phyloP scores from a whole-genome alignment of 2,329 filamentous ascomycete species.

The Cercospora janseana region DNA sequence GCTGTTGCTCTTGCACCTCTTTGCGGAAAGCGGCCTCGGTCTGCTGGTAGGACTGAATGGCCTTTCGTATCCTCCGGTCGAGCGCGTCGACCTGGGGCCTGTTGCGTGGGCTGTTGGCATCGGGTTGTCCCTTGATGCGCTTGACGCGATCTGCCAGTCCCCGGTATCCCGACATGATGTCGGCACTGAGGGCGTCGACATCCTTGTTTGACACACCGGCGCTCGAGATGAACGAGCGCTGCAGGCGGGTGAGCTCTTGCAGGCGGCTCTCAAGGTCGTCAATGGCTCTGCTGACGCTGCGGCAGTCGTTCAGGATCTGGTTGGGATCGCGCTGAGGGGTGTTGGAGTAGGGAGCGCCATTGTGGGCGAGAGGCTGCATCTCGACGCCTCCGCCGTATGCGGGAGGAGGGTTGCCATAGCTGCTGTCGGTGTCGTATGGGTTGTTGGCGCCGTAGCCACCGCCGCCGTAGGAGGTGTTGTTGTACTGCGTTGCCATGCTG shows the following conservation, averaged over 20 bases:
- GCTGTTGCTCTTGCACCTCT: constrained; percentile 77
- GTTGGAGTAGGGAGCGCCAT: constrained; percentile 28
- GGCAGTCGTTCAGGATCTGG: constrained; percentile 79
- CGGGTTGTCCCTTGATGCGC: constrained; percentile 74
- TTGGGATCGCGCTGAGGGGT: constrained; percentile 59
- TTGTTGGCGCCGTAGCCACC: constrained; percentile 56
- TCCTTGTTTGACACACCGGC: constrained; percentile 62
- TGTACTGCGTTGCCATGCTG: constrained; percentile 27
- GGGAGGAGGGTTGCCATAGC: constrained; percentile 31
- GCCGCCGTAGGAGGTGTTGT: constrained; percentile 32
- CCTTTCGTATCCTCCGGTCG: constrained; percentile 74
- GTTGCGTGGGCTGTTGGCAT: constrained; percentile 71
- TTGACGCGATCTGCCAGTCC: constrained; percentile 76
- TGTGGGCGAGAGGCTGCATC: constrained; percentile 60
- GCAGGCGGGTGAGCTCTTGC: constrained; percentile 67
- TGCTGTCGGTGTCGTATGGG: constrained; percentile 48
- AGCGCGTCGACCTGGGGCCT: constrained; percentile 76
- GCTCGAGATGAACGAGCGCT: constrained; percentile 68
- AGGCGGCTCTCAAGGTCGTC: constrained; percentile 71
- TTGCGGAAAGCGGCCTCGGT: constrained; percentile 78
- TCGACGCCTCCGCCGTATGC: constrained; percentile 53
- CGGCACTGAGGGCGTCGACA: constrained; percentile 69
- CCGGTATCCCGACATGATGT: constrained; percentile 82
- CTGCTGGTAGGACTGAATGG: constrained; percentile 78
- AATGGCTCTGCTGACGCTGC: constrained; percentile 74